phyloP scores from a whole-genome alignment of 2,329 filamentous ascomycete genomes.

The Stemphylium vesicarium region DNA sequence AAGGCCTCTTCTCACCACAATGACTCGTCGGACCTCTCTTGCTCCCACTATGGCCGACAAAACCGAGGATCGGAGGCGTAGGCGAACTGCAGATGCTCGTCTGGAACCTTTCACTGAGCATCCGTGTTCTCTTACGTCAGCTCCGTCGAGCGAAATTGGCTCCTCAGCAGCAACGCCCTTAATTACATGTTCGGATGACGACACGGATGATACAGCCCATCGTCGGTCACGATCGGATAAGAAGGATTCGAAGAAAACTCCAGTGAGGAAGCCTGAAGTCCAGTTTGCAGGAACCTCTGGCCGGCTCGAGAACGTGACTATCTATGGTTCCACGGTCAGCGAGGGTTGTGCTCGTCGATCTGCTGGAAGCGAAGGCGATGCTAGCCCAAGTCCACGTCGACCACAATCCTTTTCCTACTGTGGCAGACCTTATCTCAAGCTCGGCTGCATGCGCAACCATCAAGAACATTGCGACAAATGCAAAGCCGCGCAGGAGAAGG shows the following conservation, averaged over 20 bases:
- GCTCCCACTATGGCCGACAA: background rate
- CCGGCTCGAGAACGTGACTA: no score
- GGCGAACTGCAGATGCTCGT: background rate
- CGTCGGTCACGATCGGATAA: no score
- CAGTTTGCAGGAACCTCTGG: no score
- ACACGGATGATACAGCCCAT: no score
- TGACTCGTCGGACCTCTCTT: background rate
- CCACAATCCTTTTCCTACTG: background rate
- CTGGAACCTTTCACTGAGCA: background rate
- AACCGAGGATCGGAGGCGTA: background rate
- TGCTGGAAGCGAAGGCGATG: no score
- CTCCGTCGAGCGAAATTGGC: no score
- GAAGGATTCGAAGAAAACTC: no score
- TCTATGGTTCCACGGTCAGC: no score
- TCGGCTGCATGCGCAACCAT: background rate
- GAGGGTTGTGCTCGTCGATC: no score
- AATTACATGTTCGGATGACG: no score
- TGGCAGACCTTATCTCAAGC: background rate
- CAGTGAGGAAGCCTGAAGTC: no score
- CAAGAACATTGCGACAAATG: background rate
- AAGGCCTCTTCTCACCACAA: background rate
- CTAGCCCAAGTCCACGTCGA: background rate
- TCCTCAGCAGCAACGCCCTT: no score
- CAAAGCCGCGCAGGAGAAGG: background rate
- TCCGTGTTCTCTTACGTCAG: background rate